A percentile compares a stretch with the other conserved stretches of the same genome.
phyloP scores from a whole-genome alignment of 2,329 filamentous ascomycete species.

The Tolypocladium sp. region DNA sequence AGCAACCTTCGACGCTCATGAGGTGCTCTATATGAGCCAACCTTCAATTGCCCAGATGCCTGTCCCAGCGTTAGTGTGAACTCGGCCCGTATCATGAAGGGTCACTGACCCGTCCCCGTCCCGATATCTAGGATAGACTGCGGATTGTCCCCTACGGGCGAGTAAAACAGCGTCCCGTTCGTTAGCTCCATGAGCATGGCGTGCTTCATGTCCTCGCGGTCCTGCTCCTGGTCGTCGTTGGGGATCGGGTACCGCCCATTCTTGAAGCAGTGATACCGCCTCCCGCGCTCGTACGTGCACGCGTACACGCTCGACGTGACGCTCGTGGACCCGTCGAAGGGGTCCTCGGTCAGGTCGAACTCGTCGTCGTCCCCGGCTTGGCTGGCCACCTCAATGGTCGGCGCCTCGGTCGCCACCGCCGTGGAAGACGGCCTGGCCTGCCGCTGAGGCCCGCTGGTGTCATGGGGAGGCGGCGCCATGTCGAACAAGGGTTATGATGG shows the following conservation, averaged over 20 bases:
- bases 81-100: too few species aligned
- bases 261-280: slow-evolving; percentile 23
- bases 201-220: too few species aligned
- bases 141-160: too few species aligned
- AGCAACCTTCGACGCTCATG: neutral
- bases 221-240: slow-evolving; percentile 28
- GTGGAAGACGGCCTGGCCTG: neutral
- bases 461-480: neutral
- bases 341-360: slow-evolving; percentile 2
- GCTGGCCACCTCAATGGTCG: slow-evolving; percentile 1
- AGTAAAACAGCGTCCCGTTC: too few species aligned
- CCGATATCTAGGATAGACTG: too few species aligned
- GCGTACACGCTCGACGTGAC: slow-evolving; percentile 7
- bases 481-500: neutral
- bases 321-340: slow-evolving; percentile 3
- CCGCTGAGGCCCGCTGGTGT: neutral
- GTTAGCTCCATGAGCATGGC: too few species aligned
- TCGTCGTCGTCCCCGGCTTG: slow-evolving; percentile 1
- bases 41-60: too few species aligned
- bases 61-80: too few species aligned
- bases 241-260: slow-evolving; percentile 25
- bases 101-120: too few species aligned
- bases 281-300: slow-evolving; percentile 5
- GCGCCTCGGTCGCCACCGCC: neutral
- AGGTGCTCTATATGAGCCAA: neutral